Evolutionary conservation across 192 early-diverging fungal genomes (phyloP), one percentile per base, ranked within the genome.

Genomic region (Backusella parvicylindrica): DNA sequence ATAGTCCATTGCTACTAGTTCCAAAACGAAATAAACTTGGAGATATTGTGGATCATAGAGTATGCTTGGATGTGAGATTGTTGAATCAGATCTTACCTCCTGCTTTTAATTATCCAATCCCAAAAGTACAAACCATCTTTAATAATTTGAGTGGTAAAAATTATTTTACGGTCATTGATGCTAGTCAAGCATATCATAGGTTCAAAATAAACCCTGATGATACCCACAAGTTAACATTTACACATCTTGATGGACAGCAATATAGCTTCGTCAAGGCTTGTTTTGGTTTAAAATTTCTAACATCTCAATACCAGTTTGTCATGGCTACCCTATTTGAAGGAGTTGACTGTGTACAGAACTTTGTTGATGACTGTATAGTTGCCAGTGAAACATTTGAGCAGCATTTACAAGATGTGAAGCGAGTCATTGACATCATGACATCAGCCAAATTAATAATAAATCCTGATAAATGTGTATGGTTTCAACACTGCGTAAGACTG

Each of bases 81-180:
- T 43, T 70, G 31, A 70, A 43, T 30, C 16, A 70, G 6, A 38
- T 70, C 9, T 70, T 70, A 41, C 40, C 68, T 30, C 64, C 64
- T 11, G 68, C 9, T 15, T 43, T 43, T 28, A 70, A 32, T 8
- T 70, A 38, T 37, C 68, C 18, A 0, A 38, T 47, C 0, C 68
- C 68, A 0, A 28, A 38, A 43, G 18, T 47, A 5, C 21, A 30
- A 16, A 26, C 32, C 13, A 47, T 70, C n/a, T 43, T 70, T 47
- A 38, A 30, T 3, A 47, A 38, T 15, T 6, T 70, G 37, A 30
- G 35, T 30, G 28, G 38, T 2, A 30, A 38, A 41, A 49, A 38
- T 15, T 21, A 38, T 0, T 47, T 70, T 38, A 16, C 68, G 2
- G 40, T 38, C 2, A 4, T 70, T 23, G 38, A 70, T 13, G n/a